Base-by-base conservation (phyloP, 768 basidiomycete species). In the Rhizopogon sp. region DNA sequence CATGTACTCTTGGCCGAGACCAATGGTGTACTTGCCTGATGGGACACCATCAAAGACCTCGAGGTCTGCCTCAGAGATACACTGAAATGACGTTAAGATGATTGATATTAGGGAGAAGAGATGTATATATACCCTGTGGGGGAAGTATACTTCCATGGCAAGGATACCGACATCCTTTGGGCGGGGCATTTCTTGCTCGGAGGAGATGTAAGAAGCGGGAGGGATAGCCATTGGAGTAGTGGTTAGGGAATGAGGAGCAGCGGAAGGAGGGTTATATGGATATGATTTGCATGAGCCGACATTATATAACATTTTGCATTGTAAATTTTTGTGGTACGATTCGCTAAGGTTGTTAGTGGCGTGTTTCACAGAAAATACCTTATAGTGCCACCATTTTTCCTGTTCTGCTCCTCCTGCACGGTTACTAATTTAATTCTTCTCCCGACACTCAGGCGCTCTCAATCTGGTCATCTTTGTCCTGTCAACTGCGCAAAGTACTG, bases 11-110 rank as follows among this genome's bases (percentile, higher is more conserved):
- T 96, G 93, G 55, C 95, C 97, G 39, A 99, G 85, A 68, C 97
- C 97, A 70, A 98, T 97, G 61, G 97, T 99, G 78, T 99, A 98
- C 76, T 98, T 98, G 57, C 97, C 97, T 66, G 90, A 84, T 54
- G 92, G 76, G 43, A 98, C 96, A 64, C 90, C 90, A 65, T 98
- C 96, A 72, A 89, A 98, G 54, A 79, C 86, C 71, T 98, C 96
- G 49, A 99, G 86, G 60, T 90, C 95, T 52, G 87, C 84, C 74
- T 98, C 94, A 8, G 94, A 94, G 75, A 99, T 90, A 75, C 95
- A 97, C 88, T 97, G 50, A 8, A 7, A 41, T 10, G 20, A 29
- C 49, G 52, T 25, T 13, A 20, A 37, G 22, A 53, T 64, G 45
- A 62, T 17, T 28, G 22, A 4, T 0, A 3, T 53, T 22, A n/a